phyloP scores from a whole-genome alignment of 768 basidiomycete species.

The Boletus rubropictus region DNA sequence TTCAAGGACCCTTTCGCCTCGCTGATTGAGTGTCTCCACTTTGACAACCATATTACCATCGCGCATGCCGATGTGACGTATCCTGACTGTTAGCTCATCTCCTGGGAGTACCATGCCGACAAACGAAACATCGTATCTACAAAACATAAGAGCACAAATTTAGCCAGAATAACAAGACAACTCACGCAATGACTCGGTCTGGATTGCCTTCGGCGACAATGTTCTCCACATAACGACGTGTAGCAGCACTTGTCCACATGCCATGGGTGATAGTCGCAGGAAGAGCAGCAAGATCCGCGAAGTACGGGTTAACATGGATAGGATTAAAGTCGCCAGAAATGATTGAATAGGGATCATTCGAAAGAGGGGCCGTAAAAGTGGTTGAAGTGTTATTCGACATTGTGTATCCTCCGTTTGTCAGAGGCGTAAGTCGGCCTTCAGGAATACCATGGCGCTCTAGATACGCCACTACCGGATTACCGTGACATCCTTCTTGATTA shows the following conservation, averaged over 20 bases:
- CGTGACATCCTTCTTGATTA: slow-evolving; percentile 79
- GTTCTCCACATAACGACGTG: slow-evolving; percentile 86
- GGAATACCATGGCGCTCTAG: slow-evolving; percentile 85
- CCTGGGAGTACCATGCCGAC: slow-evolving; percentile 96
- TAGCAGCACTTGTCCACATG: slow-evolving; percentile 94
- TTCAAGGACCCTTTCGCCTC: slow-evolving; percentile 86
- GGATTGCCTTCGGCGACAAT: slow-evolving; percentile 91
- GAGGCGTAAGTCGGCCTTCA: slow-evolving; percentile 69
- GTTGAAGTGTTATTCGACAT: slow-evolving; percentile 61
- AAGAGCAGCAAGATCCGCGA: slow-evolving; percentile 86
- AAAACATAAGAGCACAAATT: slow-evolving; percentile 3
- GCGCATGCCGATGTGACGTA: slow-evolving; percentile 88
- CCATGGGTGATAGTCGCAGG: slow-evolving; percentile 98
- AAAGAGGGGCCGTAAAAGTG: slow-evolving; percentile 75
- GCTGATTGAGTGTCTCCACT: slow-evolving; percentile 77
- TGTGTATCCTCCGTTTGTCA: slow-evolving; percentile 83
- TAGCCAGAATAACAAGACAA: slow-evolving; percentile 17
- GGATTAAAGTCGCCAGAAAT: slow-evolving; percentile 98
- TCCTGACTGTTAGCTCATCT: slow-evolving; percentile 78
- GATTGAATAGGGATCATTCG: slow-evolving; percentile 93
- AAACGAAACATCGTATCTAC: slow-evolving; percentile 88
- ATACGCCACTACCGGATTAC: slow-evolving; percentile 91
- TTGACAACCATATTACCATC: slow-evolving; percentile 90
- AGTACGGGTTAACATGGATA: slow-evolving; percentile 98
- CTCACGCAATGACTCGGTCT: slow-evolving; percentile 82